Base-by-base conservation (phyloP, 2,329 filamentous ascomycete species). In the Lanzia echinophila region DNA sequence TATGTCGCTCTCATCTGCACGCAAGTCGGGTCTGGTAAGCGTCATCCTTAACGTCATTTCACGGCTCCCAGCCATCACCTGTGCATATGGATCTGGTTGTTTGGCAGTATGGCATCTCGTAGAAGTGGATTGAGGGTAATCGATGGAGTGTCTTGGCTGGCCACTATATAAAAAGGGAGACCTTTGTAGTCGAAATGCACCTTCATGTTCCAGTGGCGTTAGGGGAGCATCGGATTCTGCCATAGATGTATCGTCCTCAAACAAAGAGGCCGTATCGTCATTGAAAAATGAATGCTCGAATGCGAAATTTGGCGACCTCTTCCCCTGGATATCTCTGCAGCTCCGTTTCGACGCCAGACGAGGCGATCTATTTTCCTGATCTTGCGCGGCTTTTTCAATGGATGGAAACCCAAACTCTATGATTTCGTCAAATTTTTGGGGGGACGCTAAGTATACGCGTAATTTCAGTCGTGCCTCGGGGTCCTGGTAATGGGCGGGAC, bases 41-140 rank as follows among this genome's bases (percentile, higher is more conserved):
- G 92, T 97, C 90, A 97, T 95, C 47, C 91, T 88, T 47, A 97
- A 73, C 2, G 94, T 97, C 91, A 96, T 96, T 69, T 97, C 91
- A 33, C 91, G 81, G 53, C 82, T 86, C 33, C 79, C 77, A 0
- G 77, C 73, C 2, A 79, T 72, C 5, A 75, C 75, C 46, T 81
- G 78, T 11, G 73, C 70, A 62, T 78, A 73, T 47, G 74, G 70
- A 8, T 55, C 48, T 36, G 67, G 54, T 33, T 62, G 62, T 53
- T 66, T 68, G 11, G 62, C 52, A 22, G 65, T 8, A 6, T 50
- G 53, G 12, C 65, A 62, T 38, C 60, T 67, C 28, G 60, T 52
- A 55, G 64, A 57, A 39, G 61, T 52, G 56, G 64, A 57, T 43
- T 63, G 65, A 44, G 59, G 63, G 49, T 60, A 77, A 54, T 75